Conservation (phyloP, 2,329 filamentous ascomycete species). For the Aureobasidium pullulans region DNA sequence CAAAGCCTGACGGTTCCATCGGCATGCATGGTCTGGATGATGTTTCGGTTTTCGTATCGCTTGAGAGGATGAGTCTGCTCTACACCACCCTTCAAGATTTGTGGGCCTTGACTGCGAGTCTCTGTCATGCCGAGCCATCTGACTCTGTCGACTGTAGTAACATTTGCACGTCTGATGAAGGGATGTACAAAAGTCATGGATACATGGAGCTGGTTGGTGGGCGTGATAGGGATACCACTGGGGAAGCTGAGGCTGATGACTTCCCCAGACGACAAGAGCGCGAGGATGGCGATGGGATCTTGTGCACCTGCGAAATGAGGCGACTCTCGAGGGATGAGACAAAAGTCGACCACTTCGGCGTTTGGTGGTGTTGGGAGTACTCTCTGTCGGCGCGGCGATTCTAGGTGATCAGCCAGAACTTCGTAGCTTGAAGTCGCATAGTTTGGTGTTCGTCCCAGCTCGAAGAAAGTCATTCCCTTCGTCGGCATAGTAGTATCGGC, state of each 20-base stretch:
- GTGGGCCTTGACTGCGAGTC: constrained; percentile 68
- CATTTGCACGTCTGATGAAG: constrained; percentile 65
- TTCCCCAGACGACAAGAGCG: constrained; percentile 77
- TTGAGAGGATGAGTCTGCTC: constrained; percentile 63
- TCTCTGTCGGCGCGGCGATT: constrained; percentile 63
- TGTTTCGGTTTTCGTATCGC: constrained; percentile 72
- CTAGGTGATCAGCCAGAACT: constrained; percentile 67
- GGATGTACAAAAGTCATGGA: constrained; percentile 85
- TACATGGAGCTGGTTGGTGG: constrained; percentile 86
- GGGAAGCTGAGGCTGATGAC: constrained; percentile 86
- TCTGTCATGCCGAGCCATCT: constrained; percentile 91
- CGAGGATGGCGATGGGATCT: constrained; percentile 80
- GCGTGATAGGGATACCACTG: constrained; percentile 80
- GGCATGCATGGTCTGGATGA: constrained; percentile 79
- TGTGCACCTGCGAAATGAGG: constrained; percentile 84
- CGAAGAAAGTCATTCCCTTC: constrained; percentile 80
- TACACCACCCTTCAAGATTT: constrained; percentile 70
- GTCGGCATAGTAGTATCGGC: constrained; percentile 57
- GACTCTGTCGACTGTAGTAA: constrained; percentile 68
- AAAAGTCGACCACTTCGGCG: constrained; percentile 71
- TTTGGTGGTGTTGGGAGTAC: constrained; percentile 69
- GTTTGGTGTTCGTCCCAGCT: constrained; percentile 79
- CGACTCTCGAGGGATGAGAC: constrained; percentile 70
- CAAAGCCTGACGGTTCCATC: constrained; percentile 89
- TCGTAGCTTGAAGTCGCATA: constrained; percentile 93